phyloP scores from a whole-genome alignment of 805 yeast genomes.

The Teunomyces barrocoloradensis region DNA sequence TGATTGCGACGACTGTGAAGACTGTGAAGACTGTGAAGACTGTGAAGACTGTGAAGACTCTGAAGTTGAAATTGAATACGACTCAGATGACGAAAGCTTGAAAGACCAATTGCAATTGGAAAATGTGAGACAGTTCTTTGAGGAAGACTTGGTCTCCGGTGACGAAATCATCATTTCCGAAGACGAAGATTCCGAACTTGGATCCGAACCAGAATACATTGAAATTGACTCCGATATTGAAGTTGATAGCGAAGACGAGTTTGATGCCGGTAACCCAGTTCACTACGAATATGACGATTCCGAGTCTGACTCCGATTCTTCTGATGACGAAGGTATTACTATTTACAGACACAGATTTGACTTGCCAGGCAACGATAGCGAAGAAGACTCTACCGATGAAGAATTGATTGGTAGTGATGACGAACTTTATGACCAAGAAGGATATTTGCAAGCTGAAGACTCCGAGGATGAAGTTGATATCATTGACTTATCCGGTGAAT shows the following conservation, averaged over 20 bases:
- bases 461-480: slow-evolving; percentile 25
- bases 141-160: slow-evolving; percentile 31
- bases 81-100: slow-evolving; percentile 28
- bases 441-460: slow-evolving; percentile 22
- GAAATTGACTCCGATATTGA: slow-evolving; percentile 32
- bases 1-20: neutral
- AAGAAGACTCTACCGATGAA: slow-evolving; percentile 38
- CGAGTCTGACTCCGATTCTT: slow-evolving; percentile 24
- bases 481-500: slow-evolving; percentile 41
- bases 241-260: slow-evolving; percentile 19
- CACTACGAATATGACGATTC: slow-evolving; percentile 21
- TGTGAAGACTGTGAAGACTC: slow-evolving; percentile 7
- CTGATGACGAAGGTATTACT: slow-evolving; percentile 40
- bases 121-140: slow-evolving; percentile 34
- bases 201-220: slow-evolving; percentile 20
- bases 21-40: neutral
- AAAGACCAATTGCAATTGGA: slow-evolving; percentile 35
- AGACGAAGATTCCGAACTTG: slow-evolving; percentile 18
- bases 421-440: slow-evolving; percentile 16
- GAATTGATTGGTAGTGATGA: slow-evolving; percentile 25
- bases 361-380: slow-evolving; percentile 32
- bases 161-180: slow-evolving; percentile 20
- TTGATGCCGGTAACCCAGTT: slow-evolving; percentile 21
- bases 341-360: slow-evolving; percentile 42
- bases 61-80: slow-evolving; percentile 22